Base-by-base conservation (phyloP, 2,329 filamentous ascomycete genomes). In the Fusarium metavorans region DNA sequence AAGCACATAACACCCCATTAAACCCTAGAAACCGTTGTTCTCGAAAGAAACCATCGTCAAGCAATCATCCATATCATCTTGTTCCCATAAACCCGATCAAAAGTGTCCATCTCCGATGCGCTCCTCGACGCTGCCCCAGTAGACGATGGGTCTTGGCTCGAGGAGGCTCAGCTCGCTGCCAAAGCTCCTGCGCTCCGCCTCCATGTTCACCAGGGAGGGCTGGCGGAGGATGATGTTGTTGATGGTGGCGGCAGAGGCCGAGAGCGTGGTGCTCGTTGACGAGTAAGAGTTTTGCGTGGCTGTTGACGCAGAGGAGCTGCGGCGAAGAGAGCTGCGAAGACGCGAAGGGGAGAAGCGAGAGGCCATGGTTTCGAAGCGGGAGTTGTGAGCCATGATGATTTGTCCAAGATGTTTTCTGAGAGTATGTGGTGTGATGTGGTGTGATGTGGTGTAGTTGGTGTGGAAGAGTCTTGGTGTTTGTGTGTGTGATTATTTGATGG, bases 111-210 rank as follows among this genome's bases (percentile, higher is more conserved):
- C 83, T 50, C 84, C 83, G 79, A 91, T 90, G 62, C 89, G 85
- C 83, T 91, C 90, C 81, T 92, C 90, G 57, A 92, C 81, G 43
- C 90, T 89, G 73, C 88, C 89, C 87, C 90, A 92, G 82, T 91
- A 91, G 63, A 91, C 88, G 39, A 91, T 85, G 13, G 90, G 90
- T 50, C 90, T 83, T 3, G 90, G 90, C 81, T 92, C 90, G 30
- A 92, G 85, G 20, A 92, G 83, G 75, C 84, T 85, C 10, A 92
- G 83, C 76, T 89, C 89, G 61, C 83, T 84, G 11, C 85, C 85
- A 64, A 89, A 90, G 75, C 82, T 85, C 76, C 82, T 83, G 73
- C 86, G 87, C 82, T 92, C 90, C 77, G 89, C 88, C 76, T 91
- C 88, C 70, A 90, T 82, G 76, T 88, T 85, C n/a, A 88, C 79